Evolutionary conservation across 352 stramenopile genomes (phyloP), one percentile per base, ranked within the genome.

Genomic region (Albugo candida): DNA sequence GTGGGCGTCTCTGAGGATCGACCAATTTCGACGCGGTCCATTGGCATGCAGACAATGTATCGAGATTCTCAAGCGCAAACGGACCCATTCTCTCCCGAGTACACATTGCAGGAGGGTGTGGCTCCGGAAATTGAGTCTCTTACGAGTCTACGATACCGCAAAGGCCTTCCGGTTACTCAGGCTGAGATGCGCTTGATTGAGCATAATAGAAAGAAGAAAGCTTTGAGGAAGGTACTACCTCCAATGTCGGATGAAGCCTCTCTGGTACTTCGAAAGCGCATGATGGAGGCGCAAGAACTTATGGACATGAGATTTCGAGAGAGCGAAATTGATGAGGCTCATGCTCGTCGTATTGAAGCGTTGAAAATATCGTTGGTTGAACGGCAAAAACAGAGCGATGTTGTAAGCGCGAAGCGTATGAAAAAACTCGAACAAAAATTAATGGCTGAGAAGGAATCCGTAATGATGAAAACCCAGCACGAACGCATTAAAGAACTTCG

Each of bases 221-320:
- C 63, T 5, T 85, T 96, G 17, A 76, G 96, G 41, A 69, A 66
- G 13, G 80, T 78, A 19, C 53, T 97, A 36, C 89, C 87, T 14
- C 88, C 89, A 3, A 95, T 95, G 69, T 96, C 89, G 13, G 89
- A 97, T 57, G 89, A 97, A 49, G 88, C 83, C 6, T 92, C 65
- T 36, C 92, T 97, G 42, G 27, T 73, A 18, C 49, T 96, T 19
- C 77, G 89, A 12, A 96, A 96, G 51, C 54, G 48, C 18, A 86
- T 97, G 61, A 84, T 97, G 59, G 84, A 96, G 60, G 60, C 79
- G 43, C 87, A 96, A 55, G 89, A 97, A 55, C 78, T 81, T 19
- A 63, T 64, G 24, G 85, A 95, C 49, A 95, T 81, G 70, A 67
- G 74, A 24, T 80, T 83, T 44, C 70, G 82, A 11, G 83, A 96